Base-by-base conservation (phyloP, 2,329 filamentous ascomycete genomes). In the Botryotinia calthae region DNA sequence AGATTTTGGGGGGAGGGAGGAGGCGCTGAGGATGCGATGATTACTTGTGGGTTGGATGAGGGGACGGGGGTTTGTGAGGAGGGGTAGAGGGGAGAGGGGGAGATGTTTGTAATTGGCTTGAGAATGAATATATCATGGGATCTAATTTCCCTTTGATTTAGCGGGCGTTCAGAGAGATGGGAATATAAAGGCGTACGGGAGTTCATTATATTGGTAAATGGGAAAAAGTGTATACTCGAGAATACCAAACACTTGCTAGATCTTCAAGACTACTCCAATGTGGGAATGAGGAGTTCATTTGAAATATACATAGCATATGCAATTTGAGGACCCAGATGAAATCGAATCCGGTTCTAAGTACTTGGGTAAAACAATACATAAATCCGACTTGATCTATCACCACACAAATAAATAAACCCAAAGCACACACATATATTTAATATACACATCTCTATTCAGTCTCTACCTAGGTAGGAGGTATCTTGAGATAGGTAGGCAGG, bases 61-160 rank as follows among this genome's bases (percentile, higher is more conserved):
- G 66, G 51, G 51, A 69, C 51, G 31, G 51, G 66, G 18, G 31
- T 69, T 59, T 69, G 51, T 69, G 66, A 69, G 54, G 51, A 54
- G 58, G 56, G 18, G 31, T 59, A 18, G 18, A 4, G 56, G 8
- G 9, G 16, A n/a, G 25, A 54, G 48, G 46, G 46, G 22, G 46
- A 25, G 37, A 37, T 8, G 37, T 37, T 5, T 10, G 22, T 51
- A 20, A 22, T 51, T 1, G 48, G 48, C 14, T 54, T 16, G 51
- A n/a, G 51, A 54, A 12, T 54, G n/a, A 28, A 54, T 28, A 14
- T 16, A 54, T 54, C 2, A 16, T 28, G n/a, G n/a, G 51, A 16
- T 54, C 6, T 54, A n/a, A 28, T 28, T 54, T 28, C n/a, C 14
- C 12, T 54, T 16, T 16, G 12, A n/a, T 54, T 54, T 54, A 54